Base-by-base conservation (phyloP, 495 filamentous ascomycete genomes). In the Penicillium egyptiacum region DNA sequence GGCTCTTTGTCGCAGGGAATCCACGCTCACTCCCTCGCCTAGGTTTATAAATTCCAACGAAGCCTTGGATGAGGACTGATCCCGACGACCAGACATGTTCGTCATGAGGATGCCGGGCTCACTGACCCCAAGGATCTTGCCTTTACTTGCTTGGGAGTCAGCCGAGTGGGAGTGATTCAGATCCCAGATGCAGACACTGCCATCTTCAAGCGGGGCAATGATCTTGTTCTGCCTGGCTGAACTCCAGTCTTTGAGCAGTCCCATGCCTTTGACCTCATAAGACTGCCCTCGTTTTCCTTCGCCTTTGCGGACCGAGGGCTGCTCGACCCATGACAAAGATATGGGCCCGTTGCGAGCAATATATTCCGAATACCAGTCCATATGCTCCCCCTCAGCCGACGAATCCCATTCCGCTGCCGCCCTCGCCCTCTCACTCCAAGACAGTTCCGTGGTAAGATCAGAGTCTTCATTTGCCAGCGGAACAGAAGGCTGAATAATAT, bases 331-430 rank as follows among this genome's bases (percentile, higher is more conserved):
- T 61, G 79, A 88, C 28, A 89, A 72, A 6, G 79, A 81, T 28
- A 91, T 80, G 0, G 89, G 86, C 0, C 83, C 91, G 74, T 94
- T 81, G 22, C 91, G 80, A 25, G 91, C 89, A 59, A 93, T 88
- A 68, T 89, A 96, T 70, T 96, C 92, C 49, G 87, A 83, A 61
- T 95, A 96, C 86, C 90, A 96, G 49, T 89, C 82, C 14, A 89
- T 76, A 55, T 77, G 66, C 57, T 78, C 75, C 12, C 75, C 72
- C 14, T 87, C 84, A 56, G 87, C 88, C 5, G 83, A 82, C 2
- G 90, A 89, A 59, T 96, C 91, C 91, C 91, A 96, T 59, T 88
- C 89, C 5, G 84, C 86, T 49, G 88, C 81, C 57, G 74, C 83
- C 72, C 78, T 81, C 65, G 65, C 70, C 53, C 77, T 75, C 56